Evolutionary conservation across 2,329 filamentous ascomycete species (phyloP).

Genomic region (Penicillium sp.): DNA sequence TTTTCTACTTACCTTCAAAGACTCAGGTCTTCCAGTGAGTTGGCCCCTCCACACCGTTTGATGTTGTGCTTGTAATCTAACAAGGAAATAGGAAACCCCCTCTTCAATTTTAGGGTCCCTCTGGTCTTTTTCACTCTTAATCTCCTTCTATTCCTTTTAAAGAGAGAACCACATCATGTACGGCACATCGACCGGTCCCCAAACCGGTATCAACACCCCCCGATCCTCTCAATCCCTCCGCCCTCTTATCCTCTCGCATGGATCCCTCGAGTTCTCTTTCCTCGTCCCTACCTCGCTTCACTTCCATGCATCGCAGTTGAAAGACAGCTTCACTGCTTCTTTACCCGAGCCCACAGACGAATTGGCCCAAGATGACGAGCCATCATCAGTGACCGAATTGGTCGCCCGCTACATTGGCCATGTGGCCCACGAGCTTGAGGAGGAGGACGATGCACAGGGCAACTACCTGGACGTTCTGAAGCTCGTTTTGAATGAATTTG

Average conservation of each 20-base stretch:
- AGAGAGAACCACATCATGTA: slow-evolving; percentile 64
- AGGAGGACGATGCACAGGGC: slow-evolving; percentile 83
- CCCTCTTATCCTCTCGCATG: slow-evolving; percentile 85
- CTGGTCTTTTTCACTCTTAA: background rate
- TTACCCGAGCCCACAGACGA: slow-evolving; percentile 93
- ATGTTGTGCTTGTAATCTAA: background rate
- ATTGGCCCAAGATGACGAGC: slow-evolving; percentile 96
- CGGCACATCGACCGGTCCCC: slow-evolving; percentile 74
- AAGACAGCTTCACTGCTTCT: slow-evolving; percentile 81
- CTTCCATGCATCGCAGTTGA: slow-evolving; percentile 92
- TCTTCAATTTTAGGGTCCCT: slow-evolving; percentile 2
- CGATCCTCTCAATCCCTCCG: slow-evolving; percentile 90
- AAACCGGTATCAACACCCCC: slow-evolving; percentile 96
- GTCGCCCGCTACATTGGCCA: slow-evolving; percentile 92
- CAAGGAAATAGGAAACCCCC: slow-evolving; percentile 1
- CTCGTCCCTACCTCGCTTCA: slow-evolving; percentile 92
- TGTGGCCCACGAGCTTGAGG: slow-evolving; percentile 82
- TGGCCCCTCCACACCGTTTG: background rate
- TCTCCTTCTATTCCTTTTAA: background rate
- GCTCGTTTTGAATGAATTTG: slow-evolving; percentile 90
- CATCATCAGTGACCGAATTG: slow-evolving; percentile 90
- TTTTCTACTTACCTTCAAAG: background rate
- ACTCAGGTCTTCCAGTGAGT: background rate
- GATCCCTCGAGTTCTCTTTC: slow-evolving; percentile 93
- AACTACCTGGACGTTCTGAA: slow-evolving; percentile 92